Evolutionary conservation across 345 rosid genomes (phyloP).

Genomic region (Populus pruinosa): DNA sequence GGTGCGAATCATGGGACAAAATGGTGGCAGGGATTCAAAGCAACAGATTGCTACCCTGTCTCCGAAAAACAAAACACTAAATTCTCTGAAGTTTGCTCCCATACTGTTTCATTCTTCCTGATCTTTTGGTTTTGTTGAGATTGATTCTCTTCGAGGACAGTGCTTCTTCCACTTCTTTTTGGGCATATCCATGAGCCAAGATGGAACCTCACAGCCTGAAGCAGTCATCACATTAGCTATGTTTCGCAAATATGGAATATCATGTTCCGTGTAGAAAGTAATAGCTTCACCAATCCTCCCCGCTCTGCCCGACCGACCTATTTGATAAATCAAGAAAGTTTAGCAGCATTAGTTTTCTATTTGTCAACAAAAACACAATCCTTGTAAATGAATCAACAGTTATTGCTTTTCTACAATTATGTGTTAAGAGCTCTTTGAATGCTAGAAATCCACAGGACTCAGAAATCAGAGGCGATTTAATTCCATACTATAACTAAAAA

Average conservation of each 20-base stretch:
- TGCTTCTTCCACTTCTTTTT: slow-evolving; percentile 82
- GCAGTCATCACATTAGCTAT: slow-evolving; percentile 79
- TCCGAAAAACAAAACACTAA: too few relatives aligned
- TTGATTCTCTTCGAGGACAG: slow-evolving; percentile 65
- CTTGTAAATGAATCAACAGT: neutral
- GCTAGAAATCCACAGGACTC: neutral
- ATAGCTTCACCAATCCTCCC: slow-evolving; percentile 89
- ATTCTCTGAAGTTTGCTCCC: neutral
- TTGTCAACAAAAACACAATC: neutral
- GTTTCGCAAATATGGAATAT: slow-evolving; percentile 67
- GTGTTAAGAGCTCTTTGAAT: neutral
- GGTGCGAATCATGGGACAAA: too few relatives aligned
- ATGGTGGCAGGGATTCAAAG: too few relatives aligned
- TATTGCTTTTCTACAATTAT: neutral
- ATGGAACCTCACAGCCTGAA: slow-evolving; percentile 91
- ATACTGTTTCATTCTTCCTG: slow-evolving; percentile 19
- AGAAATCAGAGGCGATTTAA: neutral
- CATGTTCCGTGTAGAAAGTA: slow-evolving; percentile 77
- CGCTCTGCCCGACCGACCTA: slow-evolving; percentile 91
- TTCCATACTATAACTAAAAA: neutral
- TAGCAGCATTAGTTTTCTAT: neutral
- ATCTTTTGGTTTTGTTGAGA: slow-evolving; percentile 60
- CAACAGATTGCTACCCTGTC: too few relatives aligned
- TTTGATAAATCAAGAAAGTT: slow-evolving; percentile 6
- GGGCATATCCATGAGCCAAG: slow-evolving; percentile 68